These are phyloP conservation scores for Chlorella variabilis DNA, from an alignment of 163 green algal species.

Conservation along the genomic window DNA sequence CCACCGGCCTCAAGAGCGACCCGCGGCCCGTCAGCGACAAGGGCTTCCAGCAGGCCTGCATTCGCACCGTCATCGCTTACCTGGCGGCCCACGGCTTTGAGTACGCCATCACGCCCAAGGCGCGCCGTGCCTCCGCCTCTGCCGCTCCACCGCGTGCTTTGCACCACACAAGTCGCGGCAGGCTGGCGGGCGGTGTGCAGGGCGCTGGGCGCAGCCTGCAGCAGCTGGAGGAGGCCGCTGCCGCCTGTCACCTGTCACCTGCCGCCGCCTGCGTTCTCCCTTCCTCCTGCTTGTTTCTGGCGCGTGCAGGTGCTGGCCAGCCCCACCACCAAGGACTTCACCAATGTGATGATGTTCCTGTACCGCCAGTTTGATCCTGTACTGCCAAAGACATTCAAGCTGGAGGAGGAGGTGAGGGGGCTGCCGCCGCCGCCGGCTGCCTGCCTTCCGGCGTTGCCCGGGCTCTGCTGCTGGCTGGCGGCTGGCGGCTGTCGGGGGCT, in stretches of 20 bases:
- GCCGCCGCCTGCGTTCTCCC: no score
- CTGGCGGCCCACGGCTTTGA: slow-evolving; percentile 85
- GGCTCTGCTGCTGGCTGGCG: no score
- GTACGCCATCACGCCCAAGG: slow-evolving; percentile 49
- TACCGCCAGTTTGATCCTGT: slow-evolving; percentile 84
- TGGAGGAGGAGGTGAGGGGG: slow-evolving; percentile 93
- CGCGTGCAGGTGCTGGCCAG: slow-evolving; percentile 79
- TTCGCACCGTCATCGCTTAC: slow-evolving; percentile 84
- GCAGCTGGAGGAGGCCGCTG: no score
- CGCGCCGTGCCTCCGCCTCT: not conserved
- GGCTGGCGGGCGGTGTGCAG: no score
- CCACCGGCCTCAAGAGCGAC: slow-evolving; percentile 67
- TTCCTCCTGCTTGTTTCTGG: no score
- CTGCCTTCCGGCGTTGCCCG: no score
- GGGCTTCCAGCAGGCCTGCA: slow-evolving; percentile 75
- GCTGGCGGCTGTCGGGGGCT: no score
- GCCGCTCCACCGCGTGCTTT: no score
- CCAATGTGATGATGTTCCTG: slow-evolving; percentile 89
- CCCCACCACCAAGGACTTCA: slow-evolving; percentile 94
- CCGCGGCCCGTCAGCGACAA: slow-evolving; percentile 86
- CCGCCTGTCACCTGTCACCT: no score
- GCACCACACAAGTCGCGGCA: no score
- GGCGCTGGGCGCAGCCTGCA: no score
- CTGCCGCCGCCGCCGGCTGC: no score
- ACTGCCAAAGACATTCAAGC: slow-evolving; percentile 74